These are phyloP conservation scores for Candida andamanensis DNA, from an alignment of 805 yeast species.

Conservation along the genomic window DNA sequence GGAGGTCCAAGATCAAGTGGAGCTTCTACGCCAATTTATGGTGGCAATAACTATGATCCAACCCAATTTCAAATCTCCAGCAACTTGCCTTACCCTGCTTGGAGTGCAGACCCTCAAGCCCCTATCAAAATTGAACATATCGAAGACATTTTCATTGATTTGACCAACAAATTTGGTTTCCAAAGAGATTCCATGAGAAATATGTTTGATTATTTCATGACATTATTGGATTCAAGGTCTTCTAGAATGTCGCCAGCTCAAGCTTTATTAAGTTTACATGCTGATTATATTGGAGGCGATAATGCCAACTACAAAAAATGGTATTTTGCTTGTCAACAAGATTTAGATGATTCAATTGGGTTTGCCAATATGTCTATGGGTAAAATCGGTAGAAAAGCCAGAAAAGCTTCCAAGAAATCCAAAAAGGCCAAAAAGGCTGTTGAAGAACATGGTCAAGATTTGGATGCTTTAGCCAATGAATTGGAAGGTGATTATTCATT, in stretches of 20 bases:
- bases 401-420: slow-evolving; percentile 75
- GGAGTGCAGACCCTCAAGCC: slow-evolving; percentile 94
- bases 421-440: slow-evolving; percentile 70
- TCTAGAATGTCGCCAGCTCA: slow-evolving; percentile 89
- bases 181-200: slow-evolving; percentile 93
- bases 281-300: slow-evolving; percentile 87
- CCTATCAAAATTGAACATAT: slow-evolving; percentile 80
- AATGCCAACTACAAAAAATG: slow-evolving; percentile 80
- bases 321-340: slow-evolving; percentile 86
- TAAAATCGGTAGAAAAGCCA: slow-evolving; percentile 70
- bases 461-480: slow-evolving; percentile 58
- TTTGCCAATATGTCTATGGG: slow-evolving; percentile 78
- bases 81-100: slow-evolving; percentile 97
- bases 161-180: slow-evolving; percentile 80
- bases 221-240: slow-evolving; percentile 73
- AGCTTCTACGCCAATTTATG: slow-evolving; percentile 90
- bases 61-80: slow-evolving; percentile 60
- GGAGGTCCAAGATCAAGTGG: slow-evolving; percentile 79
- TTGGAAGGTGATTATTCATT: slow-evolving; percentile 80
- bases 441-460: slow-evolving; percentile 58
- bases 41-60: slow-evolving; percentile 60
- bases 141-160: slow-evolving; percentile 80
- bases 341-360: slow-evolving; percentile 79
- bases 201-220: slow-evolving; percentile 85
- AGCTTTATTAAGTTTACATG: slow-evolving; percentile 75